Evolutionary conservation across 2,329 filamentous ascomycete species (phyloP), one percentile per base, ranked within the genome.

Genomic region (Alternaria conjuncta): DNA sequence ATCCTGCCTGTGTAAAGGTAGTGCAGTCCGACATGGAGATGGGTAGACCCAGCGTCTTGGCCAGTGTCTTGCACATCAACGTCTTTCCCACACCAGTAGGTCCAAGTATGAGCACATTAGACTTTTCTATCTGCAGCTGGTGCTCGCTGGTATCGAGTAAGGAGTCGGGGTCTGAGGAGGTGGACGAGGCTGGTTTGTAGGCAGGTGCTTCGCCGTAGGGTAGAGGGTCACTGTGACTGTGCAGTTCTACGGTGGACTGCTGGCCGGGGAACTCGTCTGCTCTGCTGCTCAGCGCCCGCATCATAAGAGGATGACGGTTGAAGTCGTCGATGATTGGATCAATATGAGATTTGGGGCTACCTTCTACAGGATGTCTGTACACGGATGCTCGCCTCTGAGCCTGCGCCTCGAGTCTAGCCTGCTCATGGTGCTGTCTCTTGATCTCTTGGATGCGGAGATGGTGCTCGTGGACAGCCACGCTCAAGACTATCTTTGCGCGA

Each of bases 61-160:
- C 96, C 43, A 98, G 83, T 0, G 95, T 98, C 80, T 94, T 96
- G 57, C 94, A 87, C 82, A 99, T 98, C 65, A 98, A 89, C 0
- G 96, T 99, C 83, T 99, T 99, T 13, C 96, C 96, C 6, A 97
- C 94, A 3, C 96, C 96, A 0, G 94, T 97, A 0, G 96, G 96
- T 0, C 96, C 96, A 25, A 98, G 87, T 56, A 98, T 84, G 45
- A 99, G 84, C 44, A 99, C 86, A 77, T 99, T 99, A 72, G 94
- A 97, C 83, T 99, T 99, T 79, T 97, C 94, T 65, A 99, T 90
- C 70, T 92, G 93, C 71, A 96, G 78, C 12, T 87, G 86, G 43
- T 70, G 67, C 28, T 65, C 60, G 23, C 83, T 85, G 11, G 81
- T 79, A 71, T 90, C 88, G 32, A 85, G 75, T n/a, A 89, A 74